Conservation (phyloP, 2,329 filamentous ascomycete species). For the Tolypocladium ovalisporum region DNA sequence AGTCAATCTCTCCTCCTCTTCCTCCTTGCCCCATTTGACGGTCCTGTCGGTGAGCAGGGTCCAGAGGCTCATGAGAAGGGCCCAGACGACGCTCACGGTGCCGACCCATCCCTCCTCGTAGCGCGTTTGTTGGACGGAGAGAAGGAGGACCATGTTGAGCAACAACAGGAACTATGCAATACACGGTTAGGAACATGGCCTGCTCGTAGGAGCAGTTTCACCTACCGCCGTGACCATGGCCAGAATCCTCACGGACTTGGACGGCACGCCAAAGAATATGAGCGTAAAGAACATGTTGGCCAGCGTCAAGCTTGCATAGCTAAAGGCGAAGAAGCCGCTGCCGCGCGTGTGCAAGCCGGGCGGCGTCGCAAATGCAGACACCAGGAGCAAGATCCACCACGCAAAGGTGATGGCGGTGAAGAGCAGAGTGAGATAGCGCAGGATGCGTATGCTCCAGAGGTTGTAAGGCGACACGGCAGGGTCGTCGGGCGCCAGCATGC, state of each 20-base stretch:
- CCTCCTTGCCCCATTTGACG: slow-evolving; percentile 82
- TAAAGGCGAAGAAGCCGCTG: slow-evolving; percentile 85
- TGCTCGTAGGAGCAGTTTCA: not conserved
- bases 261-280: slow-evolving; percentile 80
- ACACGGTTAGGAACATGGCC: slow-evolving; percentile 40
- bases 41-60: slow-evolving; percentile 68
- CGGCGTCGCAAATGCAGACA: slow-evolving; percentile 83
- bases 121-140: slow-evolving; percentile 63
- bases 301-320: slow-evolving; percentile 68
- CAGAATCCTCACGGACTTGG: slow-evolving; percentile 64
- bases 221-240: slow-evolving; percentile 51
- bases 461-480: slow-evolving; percentile 79
- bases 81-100: slow-evolving; percentile 75
- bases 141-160: slow-evolving; percentile 67
- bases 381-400: slow-evolving; percentile 91
- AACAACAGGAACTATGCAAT: slow-evolving; percentile 18
- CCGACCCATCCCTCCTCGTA: slow-evolving; percentile 87
- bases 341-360: slow-evolving; percentile 78
- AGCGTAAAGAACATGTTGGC: slow-evolving; percentile 66
- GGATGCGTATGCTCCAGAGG: slow-evolving; percentile 75
- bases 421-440: slow-evolving; percentile 67
- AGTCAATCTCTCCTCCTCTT: slow-evolving; percentile 87
- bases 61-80: slow-evolving; percentile 68
- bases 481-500: slow-evolving; percentile 28
- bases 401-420: slow-evolving; percentile 66